These are phyloP conservation scores for Umbilicus rupestris DNA, from an alignment of 164 flowering plant species.

Conservation along the genomic window DNA sequence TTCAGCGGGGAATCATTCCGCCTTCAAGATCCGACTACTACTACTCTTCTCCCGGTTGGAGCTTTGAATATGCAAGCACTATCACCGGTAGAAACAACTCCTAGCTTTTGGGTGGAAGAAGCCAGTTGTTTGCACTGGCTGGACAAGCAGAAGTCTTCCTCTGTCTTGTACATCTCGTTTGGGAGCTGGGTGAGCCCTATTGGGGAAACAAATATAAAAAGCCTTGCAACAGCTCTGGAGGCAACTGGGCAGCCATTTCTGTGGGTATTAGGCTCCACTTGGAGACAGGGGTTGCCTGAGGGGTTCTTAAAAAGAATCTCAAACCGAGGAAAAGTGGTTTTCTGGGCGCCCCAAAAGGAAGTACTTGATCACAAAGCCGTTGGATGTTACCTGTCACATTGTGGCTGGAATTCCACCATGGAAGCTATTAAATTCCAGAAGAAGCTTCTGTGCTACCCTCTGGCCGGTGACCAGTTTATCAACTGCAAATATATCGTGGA, in stretches of 20 bases:
- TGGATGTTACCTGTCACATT: conserved; percentile 63
- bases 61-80: conserved; percentile 22
- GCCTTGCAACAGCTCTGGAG: conserved; percentile 47
- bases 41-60: conserved; percentile 29
- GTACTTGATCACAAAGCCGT: conserved; percentile 45
- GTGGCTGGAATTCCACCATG: conserved; percentile 87
- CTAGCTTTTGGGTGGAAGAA: conserved; percentile 67
- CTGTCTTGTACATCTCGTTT: conserved; percentile 65
- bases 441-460: conserved; percentile 52
- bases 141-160: conserved; percentile 26
- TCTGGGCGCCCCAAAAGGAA: conserved; percentile 77
- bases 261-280: conserved; percentile 45
- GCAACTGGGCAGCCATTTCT: conserved; percentile 39
- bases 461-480: conserved; percentile 71
- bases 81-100: conserved; percentile 15
- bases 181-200: conserved; percentile 80
- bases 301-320: conserved; percentile 34
- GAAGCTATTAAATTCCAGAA: conserved; percentile 55
- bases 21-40: background rate
- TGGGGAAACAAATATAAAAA: conserved; percentile 30
- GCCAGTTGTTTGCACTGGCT: conserved; percentile 61
- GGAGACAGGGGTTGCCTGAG: conserved; percentile 46
- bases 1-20: conserved; percentile 26
- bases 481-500: conserved; percentile 49
- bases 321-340: conserved; percentile 37